Base-by-base conservation (phyloP, 495 filamentous ascomycete species). In the Annulohypoxylon stygium region DNA sequence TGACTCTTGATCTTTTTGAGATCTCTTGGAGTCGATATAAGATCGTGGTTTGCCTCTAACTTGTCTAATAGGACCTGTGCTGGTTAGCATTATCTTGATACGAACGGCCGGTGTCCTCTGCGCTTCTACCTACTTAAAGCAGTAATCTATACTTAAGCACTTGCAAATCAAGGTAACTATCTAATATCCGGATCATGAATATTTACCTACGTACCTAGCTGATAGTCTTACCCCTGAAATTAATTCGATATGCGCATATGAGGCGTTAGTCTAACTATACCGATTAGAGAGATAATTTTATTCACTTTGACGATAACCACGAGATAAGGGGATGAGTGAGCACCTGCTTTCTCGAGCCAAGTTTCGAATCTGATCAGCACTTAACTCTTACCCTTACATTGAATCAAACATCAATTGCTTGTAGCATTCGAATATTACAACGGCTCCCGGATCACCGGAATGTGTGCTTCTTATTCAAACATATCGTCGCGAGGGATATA, bases 291-390 rank as follows among this genome's bases (percentile, higher is more conserved):
- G 30, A 37, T 57, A 57, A 5, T 2, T 11, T n/a, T 37, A 36
- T 25, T 6, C 1, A 43, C 39, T 43, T 43, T n/a, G 12, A 12
- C 14, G 39, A 43, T 59, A 16, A 67, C 26, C 39, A 30, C 33
- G n/a, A 73, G 57, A 66, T 69, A 74, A 69, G 57, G 10, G 1
- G 51, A 43, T 59, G 37, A 59, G 18, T 12, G 16, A 69, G 4
- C 53, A 73, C 65, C 60, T 73, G 53, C 70, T 65, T 11, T 65
- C 53, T 73, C 65, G 10, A 73, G 70, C 37, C 26, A 73, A 73
- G 65, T 60, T 65, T 25, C 41, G 20, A 37, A 33, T 18, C 36
- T 61, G 70, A 69, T 68, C 59, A 67, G 14, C 64, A 59, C 14
- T 39, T 7, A 59, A 63, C 51, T 41, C 58, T 45, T 43, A 55